These are phyloP conservation scores for Yarrowia porcina DNA, from an alignment of 805 yeast species.

Conservation along the genomic window DNA sequence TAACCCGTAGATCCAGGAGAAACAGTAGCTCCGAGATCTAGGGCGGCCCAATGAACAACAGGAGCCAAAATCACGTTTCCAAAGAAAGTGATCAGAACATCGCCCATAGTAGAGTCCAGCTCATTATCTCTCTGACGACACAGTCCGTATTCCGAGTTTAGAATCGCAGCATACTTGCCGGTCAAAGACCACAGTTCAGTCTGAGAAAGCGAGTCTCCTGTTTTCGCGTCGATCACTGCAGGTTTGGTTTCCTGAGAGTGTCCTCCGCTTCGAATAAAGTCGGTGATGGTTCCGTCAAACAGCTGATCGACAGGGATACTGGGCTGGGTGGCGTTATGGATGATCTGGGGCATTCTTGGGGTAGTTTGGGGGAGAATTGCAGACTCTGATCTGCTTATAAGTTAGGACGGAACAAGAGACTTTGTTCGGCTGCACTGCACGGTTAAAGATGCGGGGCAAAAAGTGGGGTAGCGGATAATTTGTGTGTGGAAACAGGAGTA, in stretches of 20 bases:
- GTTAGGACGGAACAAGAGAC: neutral
- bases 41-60: conserved; percentile 3
- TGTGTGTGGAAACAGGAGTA: too few species aligned
- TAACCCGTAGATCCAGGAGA: conserved; percentile 16
- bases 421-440: neutral
- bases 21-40: conserved; percentile 17
- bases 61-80: conserved; percentile 18
- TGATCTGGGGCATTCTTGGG: neutral
- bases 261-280: conserved; percentile 18
- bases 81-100: conserved; percentile 15
- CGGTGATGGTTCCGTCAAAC: conserved; percentile 19
- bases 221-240: conserved; percentile 4
- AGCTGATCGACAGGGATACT: neutral
- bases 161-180: neutral
- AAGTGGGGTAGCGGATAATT: conserved; percentile 7
- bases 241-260: neutral
- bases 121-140: conserved; percentile 15
- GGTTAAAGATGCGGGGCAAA: neutral
- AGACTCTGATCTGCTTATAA: too few species aligned
- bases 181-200: neutral
- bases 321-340: conserved; percentile 3
- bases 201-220: neutral
- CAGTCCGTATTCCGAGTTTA: neutral
- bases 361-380: too few species aligned
- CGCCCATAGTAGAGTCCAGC: neutral